Evolutionary conservation across 768 basidiomycete genomes (phyloP), one percentile per base, ranked within the genome.

Genomic region (Rhodocollybia butyracea): DNA sequence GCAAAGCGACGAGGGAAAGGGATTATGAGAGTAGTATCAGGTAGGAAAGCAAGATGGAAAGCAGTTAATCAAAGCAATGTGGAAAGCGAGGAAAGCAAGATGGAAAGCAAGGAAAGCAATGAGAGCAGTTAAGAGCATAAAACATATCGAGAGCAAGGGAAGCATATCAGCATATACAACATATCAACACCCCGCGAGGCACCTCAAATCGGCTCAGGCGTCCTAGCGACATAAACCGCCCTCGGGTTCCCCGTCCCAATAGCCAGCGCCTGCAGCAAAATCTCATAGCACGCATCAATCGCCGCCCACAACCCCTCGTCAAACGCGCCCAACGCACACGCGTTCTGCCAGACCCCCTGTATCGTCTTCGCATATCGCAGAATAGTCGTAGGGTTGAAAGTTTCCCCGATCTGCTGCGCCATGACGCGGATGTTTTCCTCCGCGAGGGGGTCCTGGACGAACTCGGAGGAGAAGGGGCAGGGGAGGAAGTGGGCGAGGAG

Each of bases 261-360:
- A 24, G 80, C 76, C 66, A 86, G 72, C 26, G 85, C 85, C 7
- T 75, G 77, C n/a, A 88, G 70, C 13, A 89, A 68, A 36, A 86
- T 73, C 62, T 82, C 78, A 86, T 88, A 92, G 40, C 83, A 79
- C 39, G 79, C 66, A 57, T 89, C 85, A 57, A 92, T 76, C 19
- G 76, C 76, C 22, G 77, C 75, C 88, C 88, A 92, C 41, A 91
- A 70, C 21, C 73, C 73, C 31, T 80, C 76, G 60, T 90, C 85
- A 50, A 77, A 80, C 2, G 91, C 68, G 3, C 88, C 88, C n/a
- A 92, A 74, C 21, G 80, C 79, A 57, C 82, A 84, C 2, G 78
- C 80, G 63, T 91, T 91, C 56, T 80, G 75, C 87, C 88, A 92
- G 30, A 91, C 66, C 6, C 85, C 88, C 54, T 84, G 78, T 34